Percentiles rank a stretch among this genome's conserved stretches.
Conservation (phyloP, 139 green algal genomes). For the Auxenochlorella pyrenoidosa region DNA sequence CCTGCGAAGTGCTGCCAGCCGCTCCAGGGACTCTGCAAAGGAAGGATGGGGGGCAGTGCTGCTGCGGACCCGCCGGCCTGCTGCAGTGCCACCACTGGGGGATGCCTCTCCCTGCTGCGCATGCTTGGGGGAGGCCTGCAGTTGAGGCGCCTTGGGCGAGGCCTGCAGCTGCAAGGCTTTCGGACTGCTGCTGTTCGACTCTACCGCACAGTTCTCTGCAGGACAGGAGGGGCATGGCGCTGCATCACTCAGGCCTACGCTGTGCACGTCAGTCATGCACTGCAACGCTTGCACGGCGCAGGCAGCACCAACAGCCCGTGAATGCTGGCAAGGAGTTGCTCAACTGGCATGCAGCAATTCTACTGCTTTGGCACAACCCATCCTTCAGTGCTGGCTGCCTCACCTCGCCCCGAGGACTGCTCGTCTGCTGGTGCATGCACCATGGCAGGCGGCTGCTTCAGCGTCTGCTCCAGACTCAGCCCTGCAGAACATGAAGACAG, state of each 20-base stretch:
- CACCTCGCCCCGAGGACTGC: background rate
- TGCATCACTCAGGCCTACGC: too few species aligned
- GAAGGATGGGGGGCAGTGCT: background rate
- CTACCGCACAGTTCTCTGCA: background rate
- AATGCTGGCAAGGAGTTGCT: too few species aligned
- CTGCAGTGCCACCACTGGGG: background rate
- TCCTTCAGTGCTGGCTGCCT: background rate
- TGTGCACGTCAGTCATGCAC: too few species aligned
- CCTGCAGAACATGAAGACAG: background rate
- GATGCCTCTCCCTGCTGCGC: background rate
- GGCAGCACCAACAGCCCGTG: too few species aligned
- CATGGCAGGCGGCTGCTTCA: background rate
- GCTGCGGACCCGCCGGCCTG: background rate
- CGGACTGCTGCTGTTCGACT: slow-evolving; percentile 12
- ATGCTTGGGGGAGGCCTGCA: background rate
- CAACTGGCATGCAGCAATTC: background rate
- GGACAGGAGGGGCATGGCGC: background rate
- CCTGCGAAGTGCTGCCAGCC: slow-evolving; percentile 1
- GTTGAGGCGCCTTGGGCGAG: background rate
- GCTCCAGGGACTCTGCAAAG: slow-evolving; percentile 4
- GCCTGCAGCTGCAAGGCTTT: background rate
- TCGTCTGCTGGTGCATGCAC: too few species aligned
- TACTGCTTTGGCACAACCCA: too few species aligned
- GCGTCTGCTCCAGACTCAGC: slow-evolving; percentile 18
- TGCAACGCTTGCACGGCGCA: too few species aligned